Evolutionary conservation across 2,329 filamentous ascomycete genomes (phyloP).

Genomic region (Botrytis byssoidea): DNA sequence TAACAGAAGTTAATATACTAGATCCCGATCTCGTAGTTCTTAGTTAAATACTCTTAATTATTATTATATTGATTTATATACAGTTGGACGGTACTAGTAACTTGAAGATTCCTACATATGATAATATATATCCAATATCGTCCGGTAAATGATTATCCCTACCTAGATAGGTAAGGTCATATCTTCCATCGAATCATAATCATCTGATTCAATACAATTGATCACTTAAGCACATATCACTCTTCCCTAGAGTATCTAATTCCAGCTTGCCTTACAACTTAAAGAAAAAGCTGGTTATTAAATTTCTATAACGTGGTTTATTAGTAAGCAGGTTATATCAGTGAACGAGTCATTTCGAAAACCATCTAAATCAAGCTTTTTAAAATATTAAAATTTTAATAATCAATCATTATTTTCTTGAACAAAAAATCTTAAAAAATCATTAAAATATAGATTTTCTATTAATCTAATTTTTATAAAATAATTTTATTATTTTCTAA

Average conservation of each 20-base stretch:
- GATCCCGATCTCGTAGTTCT: neutral
- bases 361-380: too few species aligned
- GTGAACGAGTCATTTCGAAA: too few species aligned
- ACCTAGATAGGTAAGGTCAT: neutral
- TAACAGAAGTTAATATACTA: neutral
- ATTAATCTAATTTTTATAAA: too few species aligned
- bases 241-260: neutral
- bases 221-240: neutral
- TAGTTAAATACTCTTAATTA: neutral
- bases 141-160: neutral
- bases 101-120: neutral
- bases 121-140: neutral
- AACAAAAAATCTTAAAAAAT: too few species aligned
- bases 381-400: too few species aligned
- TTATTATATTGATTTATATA: neutral
- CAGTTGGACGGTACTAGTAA: neutral
- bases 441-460: too few species aligned
- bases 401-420: too few species aligned
- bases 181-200: neutral
- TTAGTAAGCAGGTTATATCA: too few species aligned
- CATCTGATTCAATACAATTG: neutral
- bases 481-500: too few species aligned
- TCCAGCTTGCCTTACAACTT: neutral
- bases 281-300: too few species aligned
- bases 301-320: too few species aligned